Evolutionary conservation across 1,139 yeast species (phyloP).

Genomic region (Blastobotrys serpentis): DNA sequence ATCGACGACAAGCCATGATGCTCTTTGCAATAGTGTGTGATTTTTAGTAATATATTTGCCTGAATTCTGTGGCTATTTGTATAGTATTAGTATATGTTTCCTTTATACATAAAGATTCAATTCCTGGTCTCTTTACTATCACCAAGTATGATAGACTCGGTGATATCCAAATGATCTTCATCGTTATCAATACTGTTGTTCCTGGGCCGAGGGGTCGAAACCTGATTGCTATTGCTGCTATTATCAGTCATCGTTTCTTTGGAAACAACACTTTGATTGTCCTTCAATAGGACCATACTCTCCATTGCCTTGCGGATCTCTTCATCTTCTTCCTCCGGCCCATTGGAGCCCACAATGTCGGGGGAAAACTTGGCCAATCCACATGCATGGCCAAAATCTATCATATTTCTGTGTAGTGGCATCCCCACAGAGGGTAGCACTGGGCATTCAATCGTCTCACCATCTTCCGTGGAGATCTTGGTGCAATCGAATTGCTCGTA

Average conservation of each 20-base stretch:
- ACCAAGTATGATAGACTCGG: background rate
- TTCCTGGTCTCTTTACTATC: background rate
- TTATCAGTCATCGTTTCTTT: background rate
- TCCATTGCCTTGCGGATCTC: slow-evolving; percentile 36
- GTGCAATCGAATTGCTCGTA: slow-evolving; percentile 12
- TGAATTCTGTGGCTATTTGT: too few species aligned
- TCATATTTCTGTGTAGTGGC: slow-evolving; percentile 20
- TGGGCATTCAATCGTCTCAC: slow-evolving; percentile 7
- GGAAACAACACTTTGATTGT: background rate
- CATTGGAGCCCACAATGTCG: slow-evolving; percentile 22
- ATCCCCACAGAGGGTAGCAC: slow-evolving; percentile 23
- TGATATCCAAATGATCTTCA: background rate
- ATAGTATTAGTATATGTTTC: background rate
- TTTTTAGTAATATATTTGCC: too few species aligned
- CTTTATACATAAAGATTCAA: background rate
- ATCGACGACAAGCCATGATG: too few species aligned
- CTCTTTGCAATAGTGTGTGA: too few species aligned
- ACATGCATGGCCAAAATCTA: slow-evolving; percentile 31
- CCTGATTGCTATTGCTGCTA: background rate
- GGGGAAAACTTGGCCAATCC: slow-evolving; percentile 30
- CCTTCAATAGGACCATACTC: slow-evolving; percentile 24
- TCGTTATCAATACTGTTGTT: background rate
- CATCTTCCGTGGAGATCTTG: slow-evolving; percentile 7
- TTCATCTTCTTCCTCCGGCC: slow-evolving; percentile 23
- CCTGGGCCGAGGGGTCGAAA: slow-evolving; percentile 4